Evolutionary conservation across 495 filamentous ascomycete genomes (phyloP).

Genomic region (Pyrenula aspistea): DNA sequence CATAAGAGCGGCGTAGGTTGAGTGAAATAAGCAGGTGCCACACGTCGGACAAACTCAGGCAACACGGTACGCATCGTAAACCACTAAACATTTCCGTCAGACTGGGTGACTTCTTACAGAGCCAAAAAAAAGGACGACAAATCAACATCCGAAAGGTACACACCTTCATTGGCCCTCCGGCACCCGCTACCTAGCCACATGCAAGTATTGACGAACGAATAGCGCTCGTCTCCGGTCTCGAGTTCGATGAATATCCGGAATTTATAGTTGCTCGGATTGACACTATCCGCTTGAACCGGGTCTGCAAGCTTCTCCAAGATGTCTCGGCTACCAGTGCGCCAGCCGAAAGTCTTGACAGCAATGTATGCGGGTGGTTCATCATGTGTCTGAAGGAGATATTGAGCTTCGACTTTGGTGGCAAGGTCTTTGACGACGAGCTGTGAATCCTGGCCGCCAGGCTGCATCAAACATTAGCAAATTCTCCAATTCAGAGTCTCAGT

Average conservation of each 20-base stretch:
- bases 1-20: too few relatives aligned
- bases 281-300: conserved; percentile 30
- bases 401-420: conserved; percentile 38
- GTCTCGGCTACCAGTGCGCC: conserved; percentile 45
- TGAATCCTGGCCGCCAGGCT: conserved; percentile 51
- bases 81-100: conserved; percentile 7
- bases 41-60: too few relatives aligned
- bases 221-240: conserved; percentile 49
- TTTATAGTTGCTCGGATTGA: conserved; percentile 45
- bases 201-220: conserved; percentile 47
- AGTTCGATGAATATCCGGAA: conserved; percentile 46
- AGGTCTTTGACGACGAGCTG: conserved; percentile 44
- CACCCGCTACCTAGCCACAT: conserved; percentile 53
- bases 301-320: conserved; percentile 46
- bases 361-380: conserved; percentile 50
- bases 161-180: conserved; percentile 44
- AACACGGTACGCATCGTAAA: conserved; percentile 18
- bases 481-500: not conserved
- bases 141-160: conserved; percentile 1
- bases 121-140: too few relatives aligned
- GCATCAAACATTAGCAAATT: not conserved
- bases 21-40: too few relatives aligned
- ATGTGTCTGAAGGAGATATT: conserved; percentile 43
- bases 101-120: too few relatives aligned
- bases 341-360: conserved; percentile 43